Evolutionary conservation across 306 rosid genomes (phyloP).

Genomic region (Abrus precatorius): DNA sequence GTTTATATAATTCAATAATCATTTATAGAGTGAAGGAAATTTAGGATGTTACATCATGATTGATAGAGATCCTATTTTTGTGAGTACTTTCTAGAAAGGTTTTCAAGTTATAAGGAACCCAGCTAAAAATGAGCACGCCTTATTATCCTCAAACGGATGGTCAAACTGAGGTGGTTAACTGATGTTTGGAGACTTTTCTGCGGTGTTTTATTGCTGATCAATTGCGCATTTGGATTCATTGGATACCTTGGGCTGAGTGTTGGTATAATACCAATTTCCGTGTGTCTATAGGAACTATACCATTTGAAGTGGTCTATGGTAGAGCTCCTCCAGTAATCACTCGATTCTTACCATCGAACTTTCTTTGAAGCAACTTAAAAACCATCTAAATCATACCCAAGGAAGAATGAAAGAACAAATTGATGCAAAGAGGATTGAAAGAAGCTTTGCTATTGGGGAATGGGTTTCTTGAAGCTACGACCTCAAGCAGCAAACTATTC

Average conservation of each 20-base stretch:
- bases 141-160: background rate
- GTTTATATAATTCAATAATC: too few relatives aligned
- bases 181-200: background rate
- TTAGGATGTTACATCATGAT: background rate
- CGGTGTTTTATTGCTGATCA: background rate
- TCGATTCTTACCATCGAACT: background rate
- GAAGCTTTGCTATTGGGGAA: too few relatives aligned
- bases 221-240: background rate
- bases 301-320: background rate
- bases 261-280: background rate
- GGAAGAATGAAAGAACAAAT: too few relatives aligned
- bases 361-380: too few relatives aligned
- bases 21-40: too few relatives aligned
- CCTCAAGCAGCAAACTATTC: too few relatives aligned
- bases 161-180: background rate
- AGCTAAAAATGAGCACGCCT: background rate
- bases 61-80: background rate
- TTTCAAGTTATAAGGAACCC: background rate
- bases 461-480: too few relatives aligned
- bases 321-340: background rate
- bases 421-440: too few relatives aligned
- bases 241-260: background rate
- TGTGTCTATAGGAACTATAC: background rate
- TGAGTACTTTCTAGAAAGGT: background rate
- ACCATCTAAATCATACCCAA: too few relatives aligned